Conservation (phyloP, 2,329 filamentous ascomycete genomes). For the Aspergillus novofumigatus region DNA sequence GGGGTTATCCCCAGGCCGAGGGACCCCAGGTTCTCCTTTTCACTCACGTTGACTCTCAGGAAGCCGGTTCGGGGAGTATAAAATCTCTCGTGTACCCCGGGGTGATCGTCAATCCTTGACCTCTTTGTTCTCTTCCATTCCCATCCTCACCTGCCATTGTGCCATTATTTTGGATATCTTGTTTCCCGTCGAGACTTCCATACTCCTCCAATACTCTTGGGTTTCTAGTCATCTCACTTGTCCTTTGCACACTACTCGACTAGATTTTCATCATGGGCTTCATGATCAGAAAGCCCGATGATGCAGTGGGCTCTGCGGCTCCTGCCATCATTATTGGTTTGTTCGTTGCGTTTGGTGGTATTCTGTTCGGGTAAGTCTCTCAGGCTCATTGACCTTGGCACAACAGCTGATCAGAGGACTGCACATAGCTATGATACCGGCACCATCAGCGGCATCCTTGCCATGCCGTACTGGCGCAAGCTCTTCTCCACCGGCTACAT, state of each 20-base stretch:
- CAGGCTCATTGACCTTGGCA: not conserved
- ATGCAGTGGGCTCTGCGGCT: conserved; percentile 43
- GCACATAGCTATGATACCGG: conserved; percentile 47
- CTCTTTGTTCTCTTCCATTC: not conserved
- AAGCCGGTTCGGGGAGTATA: not conserved
- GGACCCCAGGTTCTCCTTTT: conserved; percentile 2
- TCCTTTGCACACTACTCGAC: not conserved
- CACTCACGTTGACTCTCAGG: not conserved
- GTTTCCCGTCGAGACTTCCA: not conserved
- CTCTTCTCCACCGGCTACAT: conserved; percentile 32
- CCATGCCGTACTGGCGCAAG: conserved; percentile 43
- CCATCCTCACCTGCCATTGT: not conserved
- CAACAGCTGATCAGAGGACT: not conserved
- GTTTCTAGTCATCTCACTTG: not conserved
- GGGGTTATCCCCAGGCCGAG: not conserved
- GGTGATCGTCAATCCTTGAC: not conserved
- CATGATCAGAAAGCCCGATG: conserved; percentile 42
- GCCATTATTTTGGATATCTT: not conserved
- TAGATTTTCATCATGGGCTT: conserved; percentile 35
- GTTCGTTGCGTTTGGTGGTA: conserved; percentile 57
- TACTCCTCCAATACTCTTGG: not conserved
- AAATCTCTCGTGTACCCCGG: not conserved
- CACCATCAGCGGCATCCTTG: conserved; percentile 51
- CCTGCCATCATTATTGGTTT: conserved; percentile 53
- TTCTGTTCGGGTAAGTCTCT: conserved; percentile 51